These are phyloP conservation scores for Phytophthora brassicae DNA, from an alignment of 352 stramenopile genomes.

Conservation along the genomic window DNA sequence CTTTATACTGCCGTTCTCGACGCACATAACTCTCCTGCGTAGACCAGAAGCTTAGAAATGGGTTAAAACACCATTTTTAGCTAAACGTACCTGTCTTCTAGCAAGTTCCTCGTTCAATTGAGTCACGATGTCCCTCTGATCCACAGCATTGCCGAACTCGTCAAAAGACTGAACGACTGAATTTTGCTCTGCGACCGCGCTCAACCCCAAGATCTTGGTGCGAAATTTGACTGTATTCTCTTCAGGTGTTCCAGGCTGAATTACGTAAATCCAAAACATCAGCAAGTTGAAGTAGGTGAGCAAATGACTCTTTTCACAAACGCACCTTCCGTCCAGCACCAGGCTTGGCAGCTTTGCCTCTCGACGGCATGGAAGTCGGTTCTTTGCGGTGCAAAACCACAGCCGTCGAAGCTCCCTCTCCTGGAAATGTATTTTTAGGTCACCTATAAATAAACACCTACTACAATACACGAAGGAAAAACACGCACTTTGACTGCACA, in stretches of 20 bases:
- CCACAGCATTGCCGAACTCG: conserved; percentile 27
- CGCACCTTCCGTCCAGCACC: conserved; percentile 23
- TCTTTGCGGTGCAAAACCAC: not conserved
- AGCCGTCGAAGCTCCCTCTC: not conserved
- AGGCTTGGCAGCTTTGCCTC: conserved; percentile 20
- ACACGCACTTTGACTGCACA: not conserved
- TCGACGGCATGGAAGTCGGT: conserved; percentile 19
- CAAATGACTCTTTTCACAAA: not conserved
- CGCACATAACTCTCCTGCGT: conserved; percentile 83
- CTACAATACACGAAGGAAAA: too few relatives aligned
- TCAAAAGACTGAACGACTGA: conserved; percentile 23
- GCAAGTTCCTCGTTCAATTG: conserved; percentile 66
- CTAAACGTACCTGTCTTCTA: conserved; percentile 43
- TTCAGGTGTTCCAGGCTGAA: conserved; percentile 32
- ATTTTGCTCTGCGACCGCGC: conserved; percentile 47
- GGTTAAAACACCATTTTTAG: not conserved
- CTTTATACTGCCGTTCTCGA: conserved; percentile 86
- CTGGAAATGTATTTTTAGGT: not conserved
- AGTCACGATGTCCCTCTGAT: conserved; percentile 53
- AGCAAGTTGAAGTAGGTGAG: conserved; percentile 3
- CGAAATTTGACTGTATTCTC: conserved; percentile 51
- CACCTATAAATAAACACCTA: not conserved
- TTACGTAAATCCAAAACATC: conserved; percentile 1
- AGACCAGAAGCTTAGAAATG: not conserved
- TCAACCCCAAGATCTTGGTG: conserved; percentile 55